Evolutionary conservation across 1,139 yeast species (phyloP), one percentile per base, ranked within the genome.

Genomic region (Candida anutae): DNA sequence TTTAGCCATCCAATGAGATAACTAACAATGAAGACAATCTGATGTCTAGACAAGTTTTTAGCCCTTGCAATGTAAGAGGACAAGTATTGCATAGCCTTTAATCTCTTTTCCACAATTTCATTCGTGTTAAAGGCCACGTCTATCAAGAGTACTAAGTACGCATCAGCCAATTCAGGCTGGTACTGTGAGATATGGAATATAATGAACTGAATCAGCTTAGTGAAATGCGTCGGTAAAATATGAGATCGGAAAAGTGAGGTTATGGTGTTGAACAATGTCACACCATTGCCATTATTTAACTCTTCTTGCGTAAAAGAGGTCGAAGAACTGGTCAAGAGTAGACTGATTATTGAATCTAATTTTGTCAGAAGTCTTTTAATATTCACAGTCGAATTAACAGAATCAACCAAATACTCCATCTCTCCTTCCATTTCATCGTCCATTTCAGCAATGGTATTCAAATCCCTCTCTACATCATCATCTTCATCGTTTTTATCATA

Each of bases 11-110:
- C 78, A 19, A 82, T 72, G 27, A 90, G 61, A 46, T 83, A 83
- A 37, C 84, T 74, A 10, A 84, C 75, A 11, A 88, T 87, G 46
- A 81, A 82, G 4, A 80, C 69, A 20, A 88, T 68, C 50, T 87
- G 95, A 25, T 74, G 68, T 28, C 74, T 72, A 1, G 85, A 65
- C 19, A 90, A 61, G 23, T 72, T 71, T 40, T 77, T 75, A 9
- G 95, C 95, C 32, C 99, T 69, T 1, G 97, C 94, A 36, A 90
- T 75, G 48, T 80, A 90, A 3, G 96, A 85, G 1, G 95, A 80
- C 30, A 90, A 67, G 48, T 90, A 90, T 54, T 90, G 97, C 71
- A 88, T 71, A 4, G 96, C 82, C 55, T 87, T 87, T 37, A 87
- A 75, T 39, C 94, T 69, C 40, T 75, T 77, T 35, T 84, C 93